A percentile compares a stretch with the other conserved stretches of the same genome.
These are phyloP conservation scores for Psidium guajava DNA, from an alignment of 345 rosid genomes.

Conservation along the genomic window DNA sequence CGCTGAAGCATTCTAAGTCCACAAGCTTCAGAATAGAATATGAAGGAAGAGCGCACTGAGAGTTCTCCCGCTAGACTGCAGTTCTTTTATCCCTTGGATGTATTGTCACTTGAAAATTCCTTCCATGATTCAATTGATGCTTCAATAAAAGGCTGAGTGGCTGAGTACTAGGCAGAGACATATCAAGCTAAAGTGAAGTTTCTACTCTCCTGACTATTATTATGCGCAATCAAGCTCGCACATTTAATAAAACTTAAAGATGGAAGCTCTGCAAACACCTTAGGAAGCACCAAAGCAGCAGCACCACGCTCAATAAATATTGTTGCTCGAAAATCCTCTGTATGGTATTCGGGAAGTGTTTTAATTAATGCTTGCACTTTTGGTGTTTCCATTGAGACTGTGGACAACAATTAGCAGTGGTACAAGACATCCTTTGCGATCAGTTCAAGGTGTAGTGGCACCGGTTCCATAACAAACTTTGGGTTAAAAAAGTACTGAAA, in stretches of 20 bases:
- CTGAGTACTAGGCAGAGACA: not conserved
- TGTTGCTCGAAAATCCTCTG: too few relatives aligned
- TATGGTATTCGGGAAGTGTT: too few relatives aligned
- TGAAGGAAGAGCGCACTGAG: not conserved
- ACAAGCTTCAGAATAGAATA: not conserved
- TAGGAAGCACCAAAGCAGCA: too few relatives aligned
- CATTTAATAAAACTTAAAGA: slow-evolving; percentile 72
- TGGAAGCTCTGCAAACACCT: slow-evolving; percentile 92
- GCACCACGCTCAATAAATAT: too few relatives aligned
- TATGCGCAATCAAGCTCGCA: slow-evolving; percentile 95
- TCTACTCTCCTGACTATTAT: slow-evolving; percentile 50
- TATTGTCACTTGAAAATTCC: not conserved
- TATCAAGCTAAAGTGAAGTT: not conserved
- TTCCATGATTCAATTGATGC: not conserved
- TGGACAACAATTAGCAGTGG: too few relatives aligned
- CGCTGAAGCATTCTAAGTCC: not conserved
- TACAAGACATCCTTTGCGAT: too few relatives aligned
- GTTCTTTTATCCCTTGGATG: not conserved
- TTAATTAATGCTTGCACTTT: too few relatives aligned
- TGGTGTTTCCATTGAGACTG: too few relatives aligned
- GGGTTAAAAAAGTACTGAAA: too few relatives aligned
- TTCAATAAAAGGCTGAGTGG: not conserved
- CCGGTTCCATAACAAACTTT: too few relatives aligned
- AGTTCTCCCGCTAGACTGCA: not conserved
- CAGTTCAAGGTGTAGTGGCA: too few relatives aligned